Evolutionary conservation across 2,329 filamentous ascomycete species (phyloP), one percentile per base, ranked within the genome.

Genomic region (Phialophora tarda): DNA sequence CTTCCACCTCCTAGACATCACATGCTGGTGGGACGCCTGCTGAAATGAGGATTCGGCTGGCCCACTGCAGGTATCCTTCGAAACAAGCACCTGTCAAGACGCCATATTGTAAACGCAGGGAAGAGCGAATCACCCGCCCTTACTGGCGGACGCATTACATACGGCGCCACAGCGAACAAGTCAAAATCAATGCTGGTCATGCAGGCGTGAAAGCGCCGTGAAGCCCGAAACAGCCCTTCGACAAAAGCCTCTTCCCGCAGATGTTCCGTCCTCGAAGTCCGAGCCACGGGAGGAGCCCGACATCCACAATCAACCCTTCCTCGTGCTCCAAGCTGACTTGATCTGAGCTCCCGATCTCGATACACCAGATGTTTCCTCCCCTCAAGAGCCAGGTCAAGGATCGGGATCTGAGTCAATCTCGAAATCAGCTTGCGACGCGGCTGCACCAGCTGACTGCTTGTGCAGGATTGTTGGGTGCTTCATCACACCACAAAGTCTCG

Each of bases 181-280:
- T 50, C 57, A 30, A n/a, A 50, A 48, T 50, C 21, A 38, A 34
- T 57, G 64, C 21, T 23, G 32, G 24, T 58, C 56, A 63, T 67
- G 60, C 65, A 60, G 61, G 54, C 61, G 56, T 28, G 56, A 47
- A 50, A 26, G 57, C 48, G 65, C 56, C 55, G 51, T 57, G 28
- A 32, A 48, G 47, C 30, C 58, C 58, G 44, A 51, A 53, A 24
- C 50, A 4, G 58, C 32, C 32, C 28, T 24, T 24, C 17, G 26
- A 38, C 28, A 56, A 34, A 34, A 24, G 30, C 44, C 48, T 61
- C 47, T 51, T 51, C 23, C 30, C 26, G 44, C 61, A 63, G 24
- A 23, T 50, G 34, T 30, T 61, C 30, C 58, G 44, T 53, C 48
- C 44, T 61, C n/a, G n/a, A n/a, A 51, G 26, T 23, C 54, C 58